Evolutionary conservation across 2,329 filamentous ascomycete species (phyloP), one percentile per base, ranked within the genome.

Genomic region (Talaromyces atroroseus): DNA sequence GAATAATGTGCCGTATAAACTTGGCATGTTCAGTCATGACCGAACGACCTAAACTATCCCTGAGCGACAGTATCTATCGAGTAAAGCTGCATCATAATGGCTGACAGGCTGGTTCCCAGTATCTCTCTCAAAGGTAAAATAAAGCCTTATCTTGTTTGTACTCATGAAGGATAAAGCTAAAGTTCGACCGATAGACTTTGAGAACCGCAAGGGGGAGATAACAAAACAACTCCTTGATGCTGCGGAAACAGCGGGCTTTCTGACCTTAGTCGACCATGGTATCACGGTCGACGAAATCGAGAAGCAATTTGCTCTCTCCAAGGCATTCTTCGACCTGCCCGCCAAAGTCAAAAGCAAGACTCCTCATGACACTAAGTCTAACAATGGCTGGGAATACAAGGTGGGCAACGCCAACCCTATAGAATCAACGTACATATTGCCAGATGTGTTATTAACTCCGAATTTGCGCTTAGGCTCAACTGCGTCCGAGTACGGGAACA

Each of bases 301-400:
- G 11, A 24, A 18, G 12, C 49, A 52, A 23, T 52, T 52, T 18
- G 36, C 49, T 44, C 21, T 52, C 36, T 44, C 49, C 23, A 44
- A 44, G n/a, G 18, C 36, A n/a, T 52, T 52, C n/a, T 52, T 52
- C 18, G 23, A 52, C 18, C 49, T 52, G 14, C 49, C 36, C 24
- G n/a, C 34, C 2, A 36, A 52, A 20, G 11, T 21, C 16, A 52
- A 52, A 16, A 23, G 21, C 21, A 52, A 52, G 49, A 52, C 49
- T 7, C 49, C 49, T 52, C 36, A 52, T 44, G 36, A 52, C 34
- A 44, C 7, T 8, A 52, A 52, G 44, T 42, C 49, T 16, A 52
- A 52, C 24, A 52, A 52, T 14, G 49, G 36, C 49, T 52, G 49
- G 49, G 49, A 52, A 16, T 52, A 52, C 36, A 52, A 44, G 24